phyloP scores from a whole-genome alignment of 495 filamentous ascomycete species.

The Usnea hakonensis region DNA sequence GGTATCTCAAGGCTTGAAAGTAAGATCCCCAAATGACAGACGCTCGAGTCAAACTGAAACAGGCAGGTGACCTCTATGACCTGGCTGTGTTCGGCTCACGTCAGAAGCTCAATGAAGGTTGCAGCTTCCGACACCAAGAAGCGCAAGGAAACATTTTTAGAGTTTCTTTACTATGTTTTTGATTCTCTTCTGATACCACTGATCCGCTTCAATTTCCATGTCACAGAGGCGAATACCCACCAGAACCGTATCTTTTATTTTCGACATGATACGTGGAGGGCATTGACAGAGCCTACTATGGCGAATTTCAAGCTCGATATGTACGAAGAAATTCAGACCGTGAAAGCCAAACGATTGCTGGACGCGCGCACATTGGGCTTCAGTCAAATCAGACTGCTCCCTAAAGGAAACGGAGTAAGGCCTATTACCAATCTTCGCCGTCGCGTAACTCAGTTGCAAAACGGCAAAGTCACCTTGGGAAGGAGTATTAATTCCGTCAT shows the following conservation, averaged over 20 bases:
- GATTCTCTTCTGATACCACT: slow-evolving; percentile 87
- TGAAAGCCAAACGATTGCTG: slow-evolving; percentile 50
- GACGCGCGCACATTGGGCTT: slow-evolving; percentile 59
- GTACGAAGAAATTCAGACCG: slow-evolving; percentile 68
- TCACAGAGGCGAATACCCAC: slow-evolving; percentile 81
- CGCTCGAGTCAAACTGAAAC: neutral
- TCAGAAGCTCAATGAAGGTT: slow-evolving; percentile 40
- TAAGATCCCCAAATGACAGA: slow-evolving; percentile 29
- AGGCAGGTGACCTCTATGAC: slow-evolving; percentile 53
- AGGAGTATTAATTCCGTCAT: slow-evolving; percentile 76
- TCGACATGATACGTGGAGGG: slow-evolving; percentile 84
- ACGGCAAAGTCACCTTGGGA: slow-evolving; percentile 49
- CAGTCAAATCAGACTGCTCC: slow-evolving; percentile 71
- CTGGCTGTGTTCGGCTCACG: slow-evolving; percentile 59
- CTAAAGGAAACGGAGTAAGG: slow-evolving; percentile 62
- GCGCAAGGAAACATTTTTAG: slow-evolving; percentile 68
- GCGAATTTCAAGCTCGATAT: slow-evolving; percentile 59
- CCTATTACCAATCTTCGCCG: slow-evolving; percentile 81
- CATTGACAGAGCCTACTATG: slow-evolving; percentile 65
- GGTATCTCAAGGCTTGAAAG: slow-evolving; percentile 68
- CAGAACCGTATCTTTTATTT: slow-evolving; percentile 86
- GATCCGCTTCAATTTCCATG: slow-evolving; percentile 80
- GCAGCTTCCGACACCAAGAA: slow-evolving; percentile 67
- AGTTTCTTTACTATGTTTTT: slow-evolving; percentile 87
- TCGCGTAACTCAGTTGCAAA: slow-evolving; percentile 44